These are phyloP conservation scores for Dendrostoma leiphaemia DNA, from an alignment of 2,329 filamentous ascomycete species.

Conservation along the genomic window DNA sequence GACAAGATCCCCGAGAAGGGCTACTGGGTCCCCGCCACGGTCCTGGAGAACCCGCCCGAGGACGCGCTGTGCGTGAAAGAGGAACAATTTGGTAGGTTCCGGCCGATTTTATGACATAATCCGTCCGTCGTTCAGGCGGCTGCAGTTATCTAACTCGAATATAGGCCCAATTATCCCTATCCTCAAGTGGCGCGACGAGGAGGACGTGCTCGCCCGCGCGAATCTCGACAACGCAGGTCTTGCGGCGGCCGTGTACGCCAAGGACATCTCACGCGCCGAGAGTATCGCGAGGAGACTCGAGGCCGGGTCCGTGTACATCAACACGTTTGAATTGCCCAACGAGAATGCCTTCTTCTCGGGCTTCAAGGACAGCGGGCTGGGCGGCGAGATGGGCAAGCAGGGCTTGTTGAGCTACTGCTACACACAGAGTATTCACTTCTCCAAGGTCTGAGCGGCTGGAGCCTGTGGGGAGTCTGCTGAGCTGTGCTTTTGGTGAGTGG, in stretches of 20 bases:
- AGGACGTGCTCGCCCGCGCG: slow-evolving; percentile 55
- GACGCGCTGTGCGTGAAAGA: slow-evolving; percentile 54
- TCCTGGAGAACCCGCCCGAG: slow-evolving; percentile 56
- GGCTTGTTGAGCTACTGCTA: slow-evolving; percentile 31
- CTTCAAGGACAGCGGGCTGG: slow-evolving; percentile 33
- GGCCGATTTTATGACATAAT: too few species aligned
- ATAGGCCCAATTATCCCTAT: slow-evolving; percentile 61
- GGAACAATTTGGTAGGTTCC: slow-evolving; percentile 54
- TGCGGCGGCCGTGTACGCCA: slow-evolving; percentile 57
- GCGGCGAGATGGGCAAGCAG: slow-evolving; percentile 34
- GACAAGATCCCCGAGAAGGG: slow-evolving; percentile 38
- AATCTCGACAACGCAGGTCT: slow-evolving; percentile 53
- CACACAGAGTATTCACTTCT: slow-evolving; percentile 31
- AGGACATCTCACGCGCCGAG: slow-evolving; percentile 48
- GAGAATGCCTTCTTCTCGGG: slow-evolving; percentile 30
- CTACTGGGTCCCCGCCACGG: slow-evolving; percentile 58
- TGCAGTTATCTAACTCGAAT: too few species aligned
- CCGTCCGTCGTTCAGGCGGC: too few species aligned
- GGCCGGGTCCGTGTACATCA: slow-evolving; percentile 61
- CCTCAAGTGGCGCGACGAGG: slow-evolving; percentile 59
- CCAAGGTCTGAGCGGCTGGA: slow-evolving; percentile 21
- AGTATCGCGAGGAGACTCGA: slow-evolving; percentile 53
- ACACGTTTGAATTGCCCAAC: slow-evolving; percentile 35
- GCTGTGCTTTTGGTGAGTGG: not conserved
- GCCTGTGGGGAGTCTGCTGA: not conserved